These are phyloP conservation scores for Cladophialophora yegresii DNA, from an alignment of 2,329 filamentous ascomycete genomes.

Conservation along the genomic window DNA sequence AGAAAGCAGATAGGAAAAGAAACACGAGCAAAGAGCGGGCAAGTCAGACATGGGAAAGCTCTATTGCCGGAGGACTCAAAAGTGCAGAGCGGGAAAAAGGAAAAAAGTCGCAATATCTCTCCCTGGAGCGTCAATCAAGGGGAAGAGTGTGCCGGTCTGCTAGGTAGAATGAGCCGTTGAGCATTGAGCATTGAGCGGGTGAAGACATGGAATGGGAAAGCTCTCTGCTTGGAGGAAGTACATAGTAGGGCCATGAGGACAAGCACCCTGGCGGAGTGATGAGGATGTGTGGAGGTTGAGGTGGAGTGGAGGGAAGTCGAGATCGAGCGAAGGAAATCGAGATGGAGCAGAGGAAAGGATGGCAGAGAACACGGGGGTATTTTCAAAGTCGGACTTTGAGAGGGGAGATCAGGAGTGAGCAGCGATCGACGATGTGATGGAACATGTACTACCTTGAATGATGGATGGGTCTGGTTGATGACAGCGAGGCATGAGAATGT, in stretches of 20 bases:
- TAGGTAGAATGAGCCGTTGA: too few relatives aligned
- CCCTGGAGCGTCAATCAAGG: conserved; percentile 2
- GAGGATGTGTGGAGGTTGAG: not conserved
- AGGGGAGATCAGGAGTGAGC: not conserved
- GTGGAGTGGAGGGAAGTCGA: not conserved
- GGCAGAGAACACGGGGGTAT: not conserved
- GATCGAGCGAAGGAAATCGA: not conserved
- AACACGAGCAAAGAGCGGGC: not conserved
- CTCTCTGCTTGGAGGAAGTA: conserved; percentile 4
- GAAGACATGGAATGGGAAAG: not conserved
- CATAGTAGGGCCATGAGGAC: not conserved
- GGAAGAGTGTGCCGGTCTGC: not conserved
- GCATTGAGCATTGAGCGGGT: conserved; percentile 3
- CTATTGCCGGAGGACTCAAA: not conserved
- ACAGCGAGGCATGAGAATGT: not conserved
- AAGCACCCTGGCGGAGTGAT: not conserved
- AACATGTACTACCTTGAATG: not conserved
- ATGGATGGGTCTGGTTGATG: not conserved
- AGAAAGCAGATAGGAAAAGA: not conserved
- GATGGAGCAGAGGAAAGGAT: not conserved
- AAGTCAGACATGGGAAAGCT: conserved; percentile 3
- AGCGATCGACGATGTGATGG: not conserved
- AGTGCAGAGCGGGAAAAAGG: not conserved
- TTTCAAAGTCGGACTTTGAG: not conserved
- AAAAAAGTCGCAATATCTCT: not conserved